Conservation (phyloP, 2,329 filamentous ascomycete species). For the Grosmannia penicillata region DNA sequence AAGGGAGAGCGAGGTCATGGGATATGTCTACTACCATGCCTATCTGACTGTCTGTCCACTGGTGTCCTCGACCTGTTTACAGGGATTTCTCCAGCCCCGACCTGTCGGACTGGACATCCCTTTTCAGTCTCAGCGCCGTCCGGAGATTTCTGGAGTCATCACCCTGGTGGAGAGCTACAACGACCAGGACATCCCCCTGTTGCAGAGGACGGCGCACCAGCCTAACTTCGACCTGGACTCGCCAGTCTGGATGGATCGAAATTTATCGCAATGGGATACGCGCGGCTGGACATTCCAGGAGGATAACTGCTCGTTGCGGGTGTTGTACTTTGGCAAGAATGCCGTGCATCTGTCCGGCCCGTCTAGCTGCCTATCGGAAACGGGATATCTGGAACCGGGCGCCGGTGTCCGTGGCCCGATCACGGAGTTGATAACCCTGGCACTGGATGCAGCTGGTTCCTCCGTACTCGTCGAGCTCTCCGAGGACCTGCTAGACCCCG, state of each 20-base stretch:
- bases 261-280: background rate
- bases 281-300: constrained; percentile 4
- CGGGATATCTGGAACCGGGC: background rate
- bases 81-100: background rate
- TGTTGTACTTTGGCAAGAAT: background rate
- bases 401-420: too few relatives aligned
- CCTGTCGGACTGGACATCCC: background rate
- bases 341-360: background rate
- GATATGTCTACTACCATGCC: constrained; percentile 1
- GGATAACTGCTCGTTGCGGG: background rate
- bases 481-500: too few relatives aligned
- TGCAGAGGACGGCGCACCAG: background rate
- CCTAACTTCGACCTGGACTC: background rate
- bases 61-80: background rate
- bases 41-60: constrained; percentile 1
- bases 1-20: background rate
- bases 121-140: background rate
- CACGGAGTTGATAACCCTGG: too few relatives aligned
- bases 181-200: background rate
- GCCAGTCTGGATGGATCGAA: background rate
- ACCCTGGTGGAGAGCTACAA: background rate
- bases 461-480: too few relatives aligned
- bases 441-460: too few relatives aligned
- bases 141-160: background rate
- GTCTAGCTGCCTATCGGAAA: background rate